Conservation (phyloP, 495 filamentous ascomycete genomes). For the Filosporella fistucella region DNA sequence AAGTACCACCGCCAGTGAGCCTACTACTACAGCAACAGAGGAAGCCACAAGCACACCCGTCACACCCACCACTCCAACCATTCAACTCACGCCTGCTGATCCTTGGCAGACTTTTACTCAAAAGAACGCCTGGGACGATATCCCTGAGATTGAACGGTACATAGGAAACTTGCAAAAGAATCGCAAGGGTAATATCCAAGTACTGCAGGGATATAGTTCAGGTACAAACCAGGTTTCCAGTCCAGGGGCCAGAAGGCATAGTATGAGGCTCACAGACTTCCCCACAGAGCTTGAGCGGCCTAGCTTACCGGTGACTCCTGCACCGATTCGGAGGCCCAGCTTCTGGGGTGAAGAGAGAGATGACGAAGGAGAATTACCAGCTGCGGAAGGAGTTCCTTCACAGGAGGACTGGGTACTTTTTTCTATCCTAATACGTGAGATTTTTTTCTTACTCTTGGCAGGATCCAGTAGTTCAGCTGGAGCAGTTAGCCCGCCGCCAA, state of each 20-base stretch:
- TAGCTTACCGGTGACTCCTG: slow-evolving; percentile 86
- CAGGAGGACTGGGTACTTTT: slow-evolving; percentile 83
- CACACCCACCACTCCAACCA: slow-evolving; percentile 43
- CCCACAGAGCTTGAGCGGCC: slow-evolving; percentile 78
- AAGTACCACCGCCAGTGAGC: slow-evolving; percentile 11
- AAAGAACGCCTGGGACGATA: slow-evolving; percentile 84
- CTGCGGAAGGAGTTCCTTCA: slow-evolving; percentile 74
- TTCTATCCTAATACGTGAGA: slow-evolving; percentile 39
- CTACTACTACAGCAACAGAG: slow-evolving; percentile 7
- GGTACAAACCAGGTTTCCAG: slow-evolving; percentile 25
- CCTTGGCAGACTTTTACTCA: slow-evolving; percentile 61
- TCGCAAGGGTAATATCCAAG: slow-evolving; percentile 56
- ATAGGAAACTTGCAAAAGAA: slow-evolving; percentile 64
- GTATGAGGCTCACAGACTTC: slow-evolving; percentile 76
- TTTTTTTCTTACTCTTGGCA: slow-evolving; percentile 34
- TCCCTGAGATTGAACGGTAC: slow-evolving; percentile 77
- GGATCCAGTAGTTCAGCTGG: slow-evolving; percentile 67
- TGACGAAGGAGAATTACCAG: slow-evolving; percentile 54
- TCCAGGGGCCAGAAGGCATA: slow-evolving; percentile 36
- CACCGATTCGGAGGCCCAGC: slow-evolving; percentile 57
- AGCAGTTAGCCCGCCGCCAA: slow-evolving; percentile 62
- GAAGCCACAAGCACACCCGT: slow-evolving; percentile 24
- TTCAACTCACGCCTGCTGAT: slow-evolving; percentile 36
- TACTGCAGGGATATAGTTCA: slow-evolving; percentile 33
- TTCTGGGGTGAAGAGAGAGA: slow-evolving; percentile 50